Percentiles rank a stretch among this genome's conserved stretches.
phyloP scores from a whole-genome alignment of 148 eudicot species.

The Gaultheria prostrata region DNA sequence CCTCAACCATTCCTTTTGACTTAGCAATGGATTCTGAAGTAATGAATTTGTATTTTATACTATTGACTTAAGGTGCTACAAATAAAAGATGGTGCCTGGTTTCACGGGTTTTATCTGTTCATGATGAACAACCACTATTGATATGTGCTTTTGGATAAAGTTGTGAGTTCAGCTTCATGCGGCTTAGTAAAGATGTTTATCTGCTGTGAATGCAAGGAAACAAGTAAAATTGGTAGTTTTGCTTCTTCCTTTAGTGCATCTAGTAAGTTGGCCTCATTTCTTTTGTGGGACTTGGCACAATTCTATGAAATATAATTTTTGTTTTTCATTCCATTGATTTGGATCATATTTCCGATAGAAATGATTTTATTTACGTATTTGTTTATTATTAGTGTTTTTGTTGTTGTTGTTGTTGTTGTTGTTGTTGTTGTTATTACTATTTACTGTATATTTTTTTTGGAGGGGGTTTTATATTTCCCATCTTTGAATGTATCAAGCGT shows the following conservation, averaged over 20 bases:
- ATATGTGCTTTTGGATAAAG: background rate
- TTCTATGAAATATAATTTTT: background rate
- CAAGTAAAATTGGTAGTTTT: background rate
- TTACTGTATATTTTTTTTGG: too few relatives aligned
- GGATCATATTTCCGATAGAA: background rate
- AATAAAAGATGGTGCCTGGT: background rate
- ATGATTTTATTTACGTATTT: background rate
- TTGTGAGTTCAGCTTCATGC: background rate
- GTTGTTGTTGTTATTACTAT: too few relatives aligned
- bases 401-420: too few relatives aligned
- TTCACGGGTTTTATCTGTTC: background rate
- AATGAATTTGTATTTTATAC: constrained; percentile 4
- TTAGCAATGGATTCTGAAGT: background rate
- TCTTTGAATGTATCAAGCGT: background rate
- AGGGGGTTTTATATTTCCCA: background rate
- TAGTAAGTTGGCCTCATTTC: background rate
- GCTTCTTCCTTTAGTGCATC: background rate
- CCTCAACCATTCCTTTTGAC: background rate
- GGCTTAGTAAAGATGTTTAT: background rate
- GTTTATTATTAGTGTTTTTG: background rate
- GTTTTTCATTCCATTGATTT: background rate
- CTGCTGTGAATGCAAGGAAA: background rate
- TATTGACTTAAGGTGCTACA: background rate
- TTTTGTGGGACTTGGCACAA: background rate
- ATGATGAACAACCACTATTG: background rate